Base-by-base conservation (phyloP, 164 flowering plant species). In the Dillenia turbinata region DNA sequence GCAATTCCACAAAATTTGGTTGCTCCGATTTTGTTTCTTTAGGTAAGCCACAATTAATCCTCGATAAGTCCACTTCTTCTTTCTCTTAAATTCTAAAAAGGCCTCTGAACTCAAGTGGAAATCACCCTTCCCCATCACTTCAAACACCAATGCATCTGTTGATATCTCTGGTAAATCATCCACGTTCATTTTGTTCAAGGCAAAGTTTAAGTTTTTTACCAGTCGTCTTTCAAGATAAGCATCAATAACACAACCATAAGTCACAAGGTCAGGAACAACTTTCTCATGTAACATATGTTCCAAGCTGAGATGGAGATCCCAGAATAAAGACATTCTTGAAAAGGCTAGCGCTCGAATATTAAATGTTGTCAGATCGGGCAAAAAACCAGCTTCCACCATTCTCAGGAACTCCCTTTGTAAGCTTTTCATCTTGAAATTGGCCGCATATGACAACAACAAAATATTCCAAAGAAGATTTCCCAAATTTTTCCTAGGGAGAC, bases 1-100 rank as follows among this genome's bases (percentile, higher is more conserved):
- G 68, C 88, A 88, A 74, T 93, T 90, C 97, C 97, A 93, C 76
- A 90, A 93, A 46, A 93, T 79, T 66, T 87, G 94, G 80, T 86
- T 78, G 55, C 84, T 78, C 57, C 98, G 71, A 61, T 69, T 73
- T 52, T 75, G 71, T 72, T 85, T 93, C 78, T 79, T 85, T 40
- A 84, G 72, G 75, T 88, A 85, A 17, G 64, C 55, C 13, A 69
- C 64, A 40, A 86, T 72, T 12, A 93, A 75, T 66, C 81, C 60
- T 56, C 75, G 71, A 63, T 93, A 90, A 57, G 88, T 88, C 88
- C 85, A 88, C 22, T 66, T 54, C 63, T 56, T 82, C 55, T 53
- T 70, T 67, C 64, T 70, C 24, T 57, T 67, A 5, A 66, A 87
- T 77, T 88, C 97, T 74, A 88, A 33, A 64, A 87, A 69, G 19